phyloP scores from a whole-genome alignment of 176 grass and related monocot species.

The Phyllostachys edulis region DNA sequence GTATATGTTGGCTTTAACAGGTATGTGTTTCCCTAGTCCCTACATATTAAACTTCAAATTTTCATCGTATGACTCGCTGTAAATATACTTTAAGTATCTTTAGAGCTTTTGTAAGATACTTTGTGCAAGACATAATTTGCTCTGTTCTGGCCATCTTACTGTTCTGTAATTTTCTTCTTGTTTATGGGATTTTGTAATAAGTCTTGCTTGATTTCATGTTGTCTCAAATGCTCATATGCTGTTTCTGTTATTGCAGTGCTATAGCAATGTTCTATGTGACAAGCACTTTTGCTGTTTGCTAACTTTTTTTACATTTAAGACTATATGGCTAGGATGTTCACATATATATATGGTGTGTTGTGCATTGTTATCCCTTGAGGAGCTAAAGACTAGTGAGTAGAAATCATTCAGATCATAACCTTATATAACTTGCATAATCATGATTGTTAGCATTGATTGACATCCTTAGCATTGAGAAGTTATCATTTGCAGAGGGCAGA shows the following conservation, averaged over 20 bases:
- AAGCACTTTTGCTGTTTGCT: not conserved
- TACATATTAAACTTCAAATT: not conserved
- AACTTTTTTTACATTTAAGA: not conserved
- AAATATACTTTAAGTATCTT: not conserved
- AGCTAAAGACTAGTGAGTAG: not conserved
- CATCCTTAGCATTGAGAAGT: not conserved
- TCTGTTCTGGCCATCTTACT: constrained; percentile 16
- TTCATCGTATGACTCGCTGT: not conserved
- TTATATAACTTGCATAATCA: constrained; percentile 5
- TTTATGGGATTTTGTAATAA: not conserved
- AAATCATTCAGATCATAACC: not conserved
- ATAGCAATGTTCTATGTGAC: not conserved
- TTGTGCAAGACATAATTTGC: constrained; percentile 3
- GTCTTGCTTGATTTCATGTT: constrained; percentile 3
- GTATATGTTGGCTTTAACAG: constrained; percentile 99
- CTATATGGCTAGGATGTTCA: not conserved
- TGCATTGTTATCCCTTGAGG: not conserved
- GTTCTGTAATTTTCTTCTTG: not conserved
- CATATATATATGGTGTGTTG: not conserved
- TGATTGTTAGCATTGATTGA: not conserved
- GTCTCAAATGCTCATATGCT: not conserved
- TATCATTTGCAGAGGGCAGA: not conserved
- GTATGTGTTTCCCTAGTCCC: constrained; percentile 49
- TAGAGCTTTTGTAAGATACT: constrained; percentile 10
- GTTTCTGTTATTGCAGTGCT: not conserved